Evolutionary conservation across 2,329 filamentous ascomycete genomes (phyloP), one percentile per base, ranked within the genome.

Genomic region (Fusarium compactum): DNA sequence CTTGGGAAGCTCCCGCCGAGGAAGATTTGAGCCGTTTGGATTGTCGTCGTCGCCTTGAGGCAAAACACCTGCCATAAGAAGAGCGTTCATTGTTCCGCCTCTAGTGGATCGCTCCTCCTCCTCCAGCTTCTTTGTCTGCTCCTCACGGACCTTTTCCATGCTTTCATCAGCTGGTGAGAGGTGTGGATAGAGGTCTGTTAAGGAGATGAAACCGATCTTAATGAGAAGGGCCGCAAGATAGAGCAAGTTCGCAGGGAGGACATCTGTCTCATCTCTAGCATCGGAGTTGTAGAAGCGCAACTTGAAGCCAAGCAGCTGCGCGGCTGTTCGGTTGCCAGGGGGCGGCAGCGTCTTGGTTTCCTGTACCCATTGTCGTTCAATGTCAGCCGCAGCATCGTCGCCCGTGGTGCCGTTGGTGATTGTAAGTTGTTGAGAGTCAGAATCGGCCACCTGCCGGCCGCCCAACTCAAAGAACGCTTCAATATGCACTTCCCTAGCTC

Each of bases 231-330:
- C 95, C 0, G 95, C 92, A 20, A 99, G 87, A 72, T 96, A 97
- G 30, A 98, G 93, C 5, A 99, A 85, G 74, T 99, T 99, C 41
- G 96, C 93, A 0, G 96, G 96, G 4, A 98, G 85, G 5, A 90
- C 86, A 75, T 98, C 96, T 2, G 87, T 84, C 57, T 90, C 87
- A 64, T 93, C 89, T 59, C 95, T 89, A 38, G 92, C 90, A 29
- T 90, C 85, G 0, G 94, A 97, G 43, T 93, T 92, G 77, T 99
- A 99, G 80, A 97, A 99, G 16, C 93, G 92, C 53, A 99, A 87
- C 81, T 99, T 99, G 86, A 99, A 99, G 6, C 96, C 96, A 16
- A 99, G 89, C 6, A 99, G 87, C 78, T 98, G 96, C 30, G 97
- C 97, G 2, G 96, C 96, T 63, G 97, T 93, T 45, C 91, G 89